Conservation (phyloP, 352 stramenopile genomes). For the Pythium phragmiticola region DNA sequence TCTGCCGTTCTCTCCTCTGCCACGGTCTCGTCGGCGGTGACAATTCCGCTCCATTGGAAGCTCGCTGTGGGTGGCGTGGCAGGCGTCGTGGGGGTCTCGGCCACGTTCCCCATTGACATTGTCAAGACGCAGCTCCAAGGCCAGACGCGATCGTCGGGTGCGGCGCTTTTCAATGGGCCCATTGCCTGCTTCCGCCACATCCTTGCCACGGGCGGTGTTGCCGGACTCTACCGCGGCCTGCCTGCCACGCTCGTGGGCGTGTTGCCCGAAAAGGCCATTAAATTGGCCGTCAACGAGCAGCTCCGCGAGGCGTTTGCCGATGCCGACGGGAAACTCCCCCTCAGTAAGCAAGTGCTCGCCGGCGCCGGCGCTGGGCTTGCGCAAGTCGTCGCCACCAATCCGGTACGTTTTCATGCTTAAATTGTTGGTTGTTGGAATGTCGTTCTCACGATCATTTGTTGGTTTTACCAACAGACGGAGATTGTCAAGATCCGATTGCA, state of each 20-base stretch:
- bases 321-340: conserved; percentile 53
- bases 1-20: conserved; percentile 8
- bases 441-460: conserved; percentile 9
- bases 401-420: conserved; percentile 29
- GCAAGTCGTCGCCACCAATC: conserved; percentile 88
- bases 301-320: conserved; percentile 74
- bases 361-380: conserved; percentile 72
- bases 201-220: conserved; percentile 60
- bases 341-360: conserved; percentile 64
- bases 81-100: conserved; percentile 75
- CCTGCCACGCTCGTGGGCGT: conserved; percentile 80
- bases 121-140: conserved; percentile 93
- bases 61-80: conserved; percentile 85
- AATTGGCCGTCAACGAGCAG: conserved; percentile 91
- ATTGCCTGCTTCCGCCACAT: conserved; percentile 74
- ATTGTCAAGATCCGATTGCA: conserved; percentile 93
- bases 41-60: conserved; percentile 80
- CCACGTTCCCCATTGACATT: conserved; percentile 92
- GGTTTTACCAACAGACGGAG: conserved; percentile 52
- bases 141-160: conserved; percentile 39
- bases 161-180: conserved; percentile 54
- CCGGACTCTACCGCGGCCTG: conserved; percentile 75
- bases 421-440: neutral
- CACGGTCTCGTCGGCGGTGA: conserved; percentile 1
- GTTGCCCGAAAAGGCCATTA: conserved; percentile 90